Percentiles rank a stretch among this genome's conserved stretches.
Evolutionary conservation across 768 basidiomycete genomes (phyloP).

Genomic region (Exidia glandulosa): DNA sequence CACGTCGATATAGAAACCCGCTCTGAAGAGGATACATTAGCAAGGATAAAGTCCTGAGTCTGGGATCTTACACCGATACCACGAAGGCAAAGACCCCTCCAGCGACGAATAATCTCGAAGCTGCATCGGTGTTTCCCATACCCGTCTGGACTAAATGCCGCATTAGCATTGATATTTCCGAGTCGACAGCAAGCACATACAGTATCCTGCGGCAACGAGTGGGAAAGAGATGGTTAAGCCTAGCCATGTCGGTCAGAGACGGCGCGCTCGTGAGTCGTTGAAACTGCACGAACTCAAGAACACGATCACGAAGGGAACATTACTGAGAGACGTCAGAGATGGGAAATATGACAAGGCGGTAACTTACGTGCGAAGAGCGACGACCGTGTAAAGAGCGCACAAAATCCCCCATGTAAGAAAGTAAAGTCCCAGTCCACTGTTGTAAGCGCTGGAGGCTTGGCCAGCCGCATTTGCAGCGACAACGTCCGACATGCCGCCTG

Average conservation of each 20-base stretch:
- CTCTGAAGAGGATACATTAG: background rate
- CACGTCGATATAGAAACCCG: slow-evolving; percentile 5
- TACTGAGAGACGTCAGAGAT: background rate
- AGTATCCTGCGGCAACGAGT: slow-evolving; percentile 4
- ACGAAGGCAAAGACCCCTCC: slow-evolving; percentile 5
- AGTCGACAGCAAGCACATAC: background rate
- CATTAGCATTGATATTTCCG: background rate
- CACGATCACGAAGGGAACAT: slow-evolving; percentile 1
- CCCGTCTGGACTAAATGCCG: slow-evolving; percentile 2
- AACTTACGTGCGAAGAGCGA: slow-evolving; percentile 5
- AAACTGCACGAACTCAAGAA: slow-evolving; percentile 2
- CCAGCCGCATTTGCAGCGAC: slow-evolving; percentile 3
- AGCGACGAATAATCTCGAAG: slow-evolving; percentile 2
- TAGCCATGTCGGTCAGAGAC: background rate
- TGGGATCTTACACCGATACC: background rate
- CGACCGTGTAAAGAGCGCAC: slow-evolving; percentile 3
- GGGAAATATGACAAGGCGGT: background rate
- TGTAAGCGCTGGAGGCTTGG: slow-evolving; percentile 3
- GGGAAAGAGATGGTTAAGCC: slow-evolving; percentile 1
- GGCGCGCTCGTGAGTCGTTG: background rate
- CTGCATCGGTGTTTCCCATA: background rate
- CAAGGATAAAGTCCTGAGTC: no score
- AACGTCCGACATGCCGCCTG: slow-evolving; percentile 2
- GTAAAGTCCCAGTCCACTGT: slow-evolving; percentile 5
- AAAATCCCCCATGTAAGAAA: slow-evolving; percentile 4